Percentiles rank a stretch among this genome's conserved stretches.
These are phyloP conservation scores for Daldinia loculata DNA, from an alignment of 495 filamentous ascomycete species.

Conservation along the genomic window DNA sequence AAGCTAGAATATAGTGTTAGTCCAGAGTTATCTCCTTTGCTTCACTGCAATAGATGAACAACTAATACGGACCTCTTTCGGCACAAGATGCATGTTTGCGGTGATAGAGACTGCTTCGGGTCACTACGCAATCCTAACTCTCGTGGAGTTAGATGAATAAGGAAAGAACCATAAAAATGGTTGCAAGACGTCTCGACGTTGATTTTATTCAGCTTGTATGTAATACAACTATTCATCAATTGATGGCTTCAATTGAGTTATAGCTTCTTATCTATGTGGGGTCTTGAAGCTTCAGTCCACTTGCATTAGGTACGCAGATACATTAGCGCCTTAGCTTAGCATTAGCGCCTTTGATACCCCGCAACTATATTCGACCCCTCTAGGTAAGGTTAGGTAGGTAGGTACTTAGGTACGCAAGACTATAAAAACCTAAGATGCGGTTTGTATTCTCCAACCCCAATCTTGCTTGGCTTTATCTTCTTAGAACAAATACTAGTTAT, in stretches of 20 bases:
- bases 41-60: neutral
- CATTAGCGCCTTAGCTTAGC: neutral
- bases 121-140: neutral
- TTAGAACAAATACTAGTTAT: too few relatives aligned
- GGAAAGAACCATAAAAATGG: neutral
- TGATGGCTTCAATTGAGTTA: conserved; percentile 13
- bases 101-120: conserved; percentile 2
- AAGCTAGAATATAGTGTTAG: conserved; percentile 63
- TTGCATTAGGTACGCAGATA: conserved; percentile 9
- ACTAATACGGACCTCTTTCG: conserved; percentile 74
- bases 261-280: conserved; percentile 25
- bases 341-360: neutral
- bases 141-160: neutral
- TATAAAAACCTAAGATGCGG: too few relatives aligned
- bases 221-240: conserved; percentile 19
- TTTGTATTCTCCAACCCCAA: neutral
- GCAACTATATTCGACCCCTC: too few relatives aligned
- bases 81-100: conserved; percentile 78
- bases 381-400: too few relatives aligned
- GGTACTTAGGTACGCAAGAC: too few relatives aligned
- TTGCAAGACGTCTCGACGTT: neutral
- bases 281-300: neutral
- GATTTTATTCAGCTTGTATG: neutral
- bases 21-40: conserved; percentile 4
- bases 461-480: too few relatives aligned